Percentiles rank a stretch among this genome's conserved stretches.
These are phyloP conservation scores for Piloderma croceum DNA, from an alignment of 768 basidiomycete genomes.

Conservation along the genomic window DNA sequence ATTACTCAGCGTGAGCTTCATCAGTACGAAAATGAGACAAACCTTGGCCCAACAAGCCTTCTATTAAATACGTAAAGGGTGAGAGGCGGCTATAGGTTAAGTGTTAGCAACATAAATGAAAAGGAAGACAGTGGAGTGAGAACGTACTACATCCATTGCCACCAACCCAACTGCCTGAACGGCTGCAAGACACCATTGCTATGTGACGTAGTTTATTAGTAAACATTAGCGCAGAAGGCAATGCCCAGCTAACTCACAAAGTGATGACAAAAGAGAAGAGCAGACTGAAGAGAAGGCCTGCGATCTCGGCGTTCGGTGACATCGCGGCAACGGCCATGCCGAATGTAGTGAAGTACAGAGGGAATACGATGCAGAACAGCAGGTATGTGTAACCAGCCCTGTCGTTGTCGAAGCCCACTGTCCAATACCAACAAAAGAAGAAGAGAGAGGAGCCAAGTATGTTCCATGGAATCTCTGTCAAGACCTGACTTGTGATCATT, in stretches of 20 bases:
- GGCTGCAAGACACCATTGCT: slow-evolving; percentile 69
- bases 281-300: slow-evolving; percentile 51
- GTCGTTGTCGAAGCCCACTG: slow-evolving; percentile 50
- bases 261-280: slow-evolving; percentile 54
- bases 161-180: slow-evolving; percentile 55
- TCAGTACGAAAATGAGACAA: slow-evolving; percentile 2
- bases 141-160: slow-evolving; percentile 59
- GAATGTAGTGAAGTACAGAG: slow-evolving; percentile 57
- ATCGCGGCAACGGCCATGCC: slow-evolving; percentile 57
- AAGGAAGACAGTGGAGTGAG: not conserved
- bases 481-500: slow-evolving; percentile 46
- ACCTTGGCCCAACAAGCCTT: slow-evolving; percentile 35
- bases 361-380: slow-evolving; percentile 47
- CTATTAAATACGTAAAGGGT: slow-evolving; percentile 54
- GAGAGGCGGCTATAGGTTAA: no score
- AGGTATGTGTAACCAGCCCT: slow-evolving; percentile 60
- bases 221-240: no score
- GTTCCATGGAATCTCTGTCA: slow-evolving; percentile 60
- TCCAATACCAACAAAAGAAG: slow-evolving; percentile 69
- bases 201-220: no score
- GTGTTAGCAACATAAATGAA: not conserved
- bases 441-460: slow-evolving; percentile 50
- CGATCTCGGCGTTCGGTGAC: slow-evolving; percentile 55
- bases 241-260: no score
- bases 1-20: not conserved